Evolutionary conservation across 352 stramenopile genomes (phyloP), one percentile per base, ranked within the genome.

Genomic region (Phytopythium sindhum): DNA sequence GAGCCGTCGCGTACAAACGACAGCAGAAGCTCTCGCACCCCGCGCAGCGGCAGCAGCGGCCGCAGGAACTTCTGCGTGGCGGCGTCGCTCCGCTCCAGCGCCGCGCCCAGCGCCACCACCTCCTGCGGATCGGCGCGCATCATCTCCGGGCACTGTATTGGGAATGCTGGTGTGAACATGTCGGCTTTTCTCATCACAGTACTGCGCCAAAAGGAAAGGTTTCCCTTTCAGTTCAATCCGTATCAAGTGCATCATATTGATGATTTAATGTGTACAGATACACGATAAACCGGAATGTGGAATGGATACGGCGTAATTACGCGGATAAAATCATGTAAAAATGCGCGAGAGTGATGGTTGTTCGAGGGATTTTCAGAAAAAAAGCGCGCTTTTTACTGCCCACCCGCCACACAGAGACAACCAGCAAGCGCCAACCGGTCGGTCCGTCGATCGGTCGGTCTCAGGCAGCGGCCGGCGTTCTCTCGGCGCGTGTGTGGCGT

Each of bases 21-120:
- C 41, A 90, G 47, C 48, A 95, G 70, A 59, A 93, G 69, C 21
- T 93, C 71, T 60, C 90, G 84, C 44, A 93, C 82, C 9, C 84
- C 74, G 8, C 67, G 70, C 15, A 91, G 64, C 33, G 70, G 68
- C 31, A 95, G 66, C 45, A 95, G 67, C 6, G 84, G 82, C 6
- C 68, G 67, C 21, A 95, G 56, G 24, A 92, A 77, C 39, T 60
- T 57, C 57, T 81, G 73, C 24, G 84, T 93, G 64, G 80, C 57
- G 41, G 78, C 72, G 67, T 90, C 78, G 28, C 68, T 73, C 9
- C 60, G 44, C 12, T 64, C 54, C 12, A 95, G 78, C 64, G 62
- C 77, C 0, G 52, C 42, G 41, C 73, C 74, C 58, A 95, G 68
- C 19, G 53, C 66, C 61, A 61, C 64, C 57, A 81, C 53, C 35